Evolutionary conservation across 1,284 basidiomycete species (phyloP).

Genomic region (Apiotrichum mycotoxinovorans): DNA sequence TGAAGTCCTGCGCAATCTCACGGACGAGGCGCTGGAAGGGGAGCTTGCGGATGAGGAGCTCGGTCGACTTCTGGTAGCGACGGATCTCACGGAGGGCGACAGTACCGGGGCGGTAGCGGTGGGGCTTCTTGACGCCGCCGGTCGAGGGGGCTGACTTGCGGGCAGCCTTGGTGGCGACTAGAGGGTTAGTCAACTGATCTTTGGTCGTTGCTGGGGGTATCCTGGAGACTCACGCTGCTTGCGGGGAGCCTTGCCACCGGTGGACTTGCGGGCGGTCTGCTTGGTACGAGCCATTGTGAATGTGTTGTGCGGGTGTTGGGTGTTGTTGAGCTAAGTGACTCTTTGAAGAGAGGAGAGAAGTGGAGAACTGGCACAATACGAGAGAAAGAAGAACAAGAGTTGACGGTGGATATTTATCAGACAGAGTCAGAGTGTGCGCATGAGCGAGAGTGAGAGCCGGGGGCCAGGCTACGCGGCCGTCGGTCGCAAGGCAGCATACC

Average conservation of each 20-base stretch:
- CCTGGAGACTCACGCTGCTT: conserved; percentile 52
- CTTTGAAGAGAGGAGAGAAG: neutral
- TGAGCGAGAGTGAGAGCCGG: too few species aligned
- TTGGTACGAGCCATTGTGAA: conserved; percentile 48
- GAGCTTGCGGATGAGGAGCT: conserved; percentile 85
- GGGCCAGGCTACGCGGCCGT: too few species aligned
- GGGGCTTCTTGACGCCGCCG: conserved; percentile 61
- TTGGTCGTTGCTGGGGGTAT: too few species aligned
- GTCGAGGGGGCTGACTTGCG: conserved; percentile 54
- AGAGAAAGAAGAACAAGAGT: too few species aligned
- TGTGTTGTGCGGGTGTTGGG: conserved; percentile 4
- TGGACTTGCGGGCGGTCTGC: conserved; percentile 64
- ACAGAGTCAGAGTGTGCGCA: too few species aligned
- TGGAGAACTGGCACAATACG: too few species aligned
- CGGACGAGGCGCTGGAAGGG: conserved; percentile 88
- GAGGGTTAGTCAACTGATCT: too few species aligned
- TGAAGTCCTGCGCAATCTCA: conserved; percentile 63
- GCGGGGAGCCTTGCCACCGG: conserved; percentile 56
- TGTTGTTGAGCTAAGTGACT: conserved; percentile 6
- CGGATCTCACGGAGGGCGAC: conserved; percentile 58
- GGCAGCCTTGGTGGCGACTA: conserved; percentile 53
- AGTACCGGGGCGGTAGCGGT: conserved; percentile 59
- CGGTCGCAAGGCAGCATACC: too few species aligned
- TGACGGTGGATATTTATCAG: too few species aligned
- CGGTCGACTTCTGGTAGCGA: conserved; percentile 68